Evolutionary conservation across 345 rosid genomes (phyloP), one percentile per base, ranked within the genome.

Genomic region (Citrus maxima): DNA sequence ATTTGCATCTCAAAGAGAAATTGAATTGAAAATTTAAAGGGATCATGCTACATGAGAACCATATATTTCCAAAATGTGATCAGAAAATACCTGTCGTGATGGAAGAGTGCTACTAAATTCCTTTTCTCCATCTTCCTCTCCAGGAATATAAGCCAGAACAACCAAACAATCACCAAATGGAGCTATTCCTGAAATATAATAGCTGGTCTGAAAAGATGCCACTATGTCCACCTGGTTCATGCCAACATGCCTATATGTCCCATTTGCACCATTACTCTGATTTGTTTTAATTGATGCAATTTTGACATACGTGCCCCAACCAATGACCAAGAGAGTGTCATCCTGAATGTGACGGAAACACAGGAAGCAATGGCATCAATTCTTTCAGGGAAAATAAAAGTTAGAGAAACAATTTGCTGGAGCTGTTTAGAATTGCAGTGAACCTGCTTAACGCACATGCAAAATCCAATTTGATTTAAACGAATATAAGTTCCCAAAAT

Each of bases 131-230:
- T 93, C 89, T 85, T 88, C 97, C 86, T 94, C 95, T 79, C 89
- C 84, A 73, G 91, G 93, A 81, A 94, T 89, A 82, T 93, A 97
- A 68, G 99, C 98, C 80, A 97, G 91, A 84, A 97, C 92, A 86
- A 97, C 99, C 89, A 97, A 88, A 81, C 95, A 85, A 88, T 97
- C 99, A 74, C 98, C 98, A 89, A 97, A 97, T 54, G 99, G 99
- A 86, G 99, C 98, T 90, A 97, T 90, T 88, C 99, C 99, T 63
- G 99, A 97, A 87, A 97, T 90, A 84, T 86, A 91, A 86, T 94
- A 97, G 94, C 95, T 94, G 75, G 99, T 94, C 80, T 97, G 98
- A 80, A 97, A 94, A 67, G 98, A 93, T 74, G 98, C 98, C 85
- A 97, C 98, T 77, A 94, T 90, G 85, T 97, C 98, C 85, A 94